Conservation (phyloP, 2,329 filamentous ascomycete species). For the Pochonia chlamydosporia region DNA sequence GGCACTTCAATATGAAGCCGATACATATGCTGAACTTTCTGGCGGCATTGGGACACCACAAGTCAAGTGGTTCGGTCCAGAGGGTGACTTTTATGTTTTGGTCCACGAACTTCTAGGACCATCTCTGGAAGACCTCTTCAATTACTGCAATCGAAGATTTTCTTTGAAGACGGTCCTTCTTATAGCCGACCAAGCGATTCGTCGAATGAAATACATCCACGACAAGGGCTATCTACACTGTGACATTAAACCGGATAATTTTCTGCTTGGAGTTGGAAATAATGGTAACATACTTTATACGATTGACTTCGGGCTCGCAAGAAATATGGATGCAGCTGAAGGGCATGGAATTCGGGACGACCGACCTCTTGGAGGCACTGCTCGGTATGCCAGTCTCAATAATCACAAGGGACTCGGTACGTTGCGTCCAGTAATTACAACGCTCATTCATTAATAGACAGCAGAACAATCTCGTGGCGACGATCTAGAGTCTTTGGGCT, state of each 20-base stretch:
- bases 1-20: constrained; percentile 96
- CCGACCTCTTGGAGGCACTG: background rate
- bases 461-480: background rate
- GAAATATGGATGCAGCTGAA: background rate
- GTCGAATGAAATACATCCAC: constrained; percentile 98
- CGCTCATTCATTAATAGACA: background rate
- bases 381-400: constrained; percentile 1
- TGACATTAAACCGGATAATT: constrained; percentile 99
- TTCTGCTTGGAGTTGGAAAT: constrained; percentile 98
- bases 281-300: constrained; percentile 99
- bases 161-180: constrained; percentile 96
- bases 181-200: constrained; percentile 95
- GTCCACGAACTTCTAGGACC: constrained; percentile 94
- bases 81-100: constrained; percentile 99
- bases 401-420: background rate
- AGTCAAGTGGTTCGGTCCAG: constrained; percentile 97
- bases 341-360: background rate
- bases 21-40: constrained; percentile 83
- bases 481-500: background rate
- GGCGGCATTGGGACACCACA: constrained; percentile 97
- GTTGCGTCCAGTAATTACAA: background rate
- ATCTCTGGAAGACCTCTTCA: constrained; percentile 95
- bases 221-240: constrained; percentile 99
- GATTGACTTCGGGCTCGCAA: constrained; percentile 96
- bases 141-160: constrained; percentile 99